Evolutionary conservation across 148 eudicot species (phyloP).

Genomic region (Silene conica): DNA sequence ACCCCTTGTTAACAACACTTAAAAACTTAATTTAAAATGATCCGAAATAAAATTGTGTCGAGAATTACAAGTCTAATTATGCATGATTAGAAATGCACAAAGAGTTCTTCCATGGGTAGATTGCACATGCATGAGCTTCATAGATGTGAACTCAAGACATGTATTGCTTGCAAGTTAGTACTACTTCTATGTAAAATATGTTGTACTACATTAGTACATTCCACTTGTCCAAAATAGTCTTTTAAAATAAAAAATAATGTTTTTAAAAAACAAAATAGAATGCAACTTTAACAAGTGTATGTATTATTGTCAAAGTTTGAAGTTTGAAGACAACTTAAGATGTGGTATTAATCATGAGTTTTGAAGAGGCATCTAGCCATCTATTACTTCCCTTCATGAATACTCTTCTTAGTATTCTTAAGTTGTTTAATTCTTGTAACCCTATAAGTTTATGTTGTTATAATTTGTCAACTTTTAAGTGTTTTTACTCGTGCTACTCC

Average conservation of each 20-base stretch:
- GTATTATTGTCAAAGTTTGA: not conserved
- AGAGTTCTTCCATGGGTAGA: not conserved
- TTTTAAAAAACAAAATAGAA: not conserved
- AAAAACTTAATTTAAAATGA: too few species aligned
- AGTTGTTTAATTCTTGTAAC: not conserved
- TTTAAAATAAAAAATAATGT: too few species aligned
- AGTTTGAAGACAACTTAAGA: not conserved
- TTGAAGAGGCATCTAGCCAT: not conserved
- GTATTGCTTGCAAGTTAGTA: conserved; percentile 1
- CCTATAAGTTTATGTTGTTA: not conserved
- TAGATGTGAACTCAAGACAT: conserved; percentile 7
- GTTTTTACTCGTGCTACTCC: too few species aligned
- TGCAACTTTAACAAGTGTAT: not conserved
- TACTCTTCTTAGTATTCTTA: conserved; percentile 6
- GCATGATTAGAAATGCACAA: too few species aligned
- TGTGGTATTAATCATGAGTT: not conserved
- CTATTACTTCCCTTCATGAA: not conserved
- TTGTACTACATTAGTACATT: not conserved
- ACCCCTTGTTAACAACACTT: too few species aligned
- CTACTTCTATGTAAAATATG: not conserved
- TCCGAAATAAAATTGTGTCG: too few species aligned
- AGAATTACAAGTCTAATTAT: not conserved
- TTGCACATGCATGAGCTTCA: conserved; percentile 23
- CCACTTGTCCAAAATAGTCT: not conserved
- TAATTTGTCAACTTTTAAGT: not conserved